A percentile compares a stretch with the other conserved stretches of the same genome.
Evolutionary conservation across 352 stramenopile species (phyloP).

Genomic region (Stephanocyclus meneghinianus): DNA sequence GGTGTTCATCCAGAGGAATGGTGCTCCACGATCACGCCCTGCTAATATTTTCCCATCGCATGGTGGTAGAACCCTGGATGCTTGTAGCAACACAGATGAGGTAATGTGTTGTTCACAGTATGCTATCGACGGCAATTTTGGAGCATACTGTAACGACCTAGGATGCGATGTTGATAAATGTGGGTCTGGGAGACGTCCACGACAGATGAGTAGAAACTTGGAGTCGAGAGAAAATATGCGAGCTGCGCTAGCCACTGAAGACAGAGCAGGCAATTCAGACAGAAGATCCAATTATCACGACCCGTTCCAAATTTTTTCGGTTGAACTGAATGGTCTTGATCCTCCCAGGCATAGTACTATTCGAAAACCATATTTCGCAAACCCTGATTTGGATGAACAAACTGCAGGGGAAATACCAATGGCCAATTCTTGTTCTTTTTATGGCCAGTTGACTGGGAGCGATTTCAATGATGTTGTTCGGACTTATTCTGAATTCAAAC

Average conservation of each 20-base stretch:
- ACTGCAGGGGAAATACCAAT: not conserved
- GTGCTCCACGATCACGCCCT: not conserved
- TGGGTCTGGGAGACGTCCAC: not conserved
- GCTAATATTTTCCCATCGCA: not conserved
- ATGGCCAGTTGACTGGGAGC: not conserved
- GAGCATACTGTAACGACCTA: not conserved
- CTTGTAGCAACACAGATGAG: not conserved
- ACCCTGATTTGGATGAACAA: not conserved
- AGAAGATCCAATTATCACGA: not conserved
- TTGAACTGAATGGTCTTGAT: not conserved
- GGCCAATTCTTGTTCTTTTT: slow-evolving; percentile 2
- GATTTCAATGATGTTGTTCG: slow-evolving; percentile 21
- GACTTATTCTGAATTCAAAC: slow-evolving; percentile 13
- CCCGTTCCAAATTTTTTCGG: not conserved
- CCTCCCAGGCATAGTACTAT: not conserved
- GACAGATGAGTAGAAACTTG: not conserved
- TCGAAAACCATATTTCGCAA: not conserved
- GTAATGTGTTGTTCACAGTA: not conserved
- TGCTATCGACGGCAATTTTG: not conserved
- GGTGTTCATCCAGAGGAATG: not conserved
- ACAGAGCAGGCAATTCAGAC: not conserved
- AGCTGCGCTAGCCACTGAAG: not conserved
- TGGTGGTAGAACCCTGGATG: not conserved
- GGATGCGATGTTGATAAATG: not conserved
- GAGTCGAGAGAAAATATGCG: not conserved